Evolutionary conservation across 306 rosid species (phyloP).

Genomic region (Lathyrus sativus): DNA sequence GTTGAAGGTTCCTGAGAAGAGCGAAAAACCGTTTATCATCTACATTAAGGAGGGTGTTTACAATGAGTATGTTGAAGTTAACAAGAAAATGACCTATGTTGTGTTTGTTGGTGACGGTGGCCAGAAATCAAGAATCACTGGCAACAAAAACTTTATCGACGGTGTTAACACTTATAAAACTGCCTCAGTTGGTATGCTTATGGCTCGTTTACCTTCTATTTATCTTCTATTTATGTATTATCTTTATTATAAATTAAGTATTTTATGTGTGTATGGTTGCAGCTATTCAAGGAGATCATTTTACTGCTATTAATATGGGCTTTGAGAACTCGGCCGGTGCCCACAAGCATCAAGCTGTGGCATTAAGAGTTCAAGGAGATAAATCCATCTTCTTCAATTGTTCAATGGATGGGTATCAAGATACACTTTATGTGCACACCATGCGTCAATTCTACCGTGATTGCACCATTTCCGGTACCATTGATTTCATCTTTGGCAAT

Average conservation of each 20-base stretch:
- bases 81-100: conserved; percentile 41
- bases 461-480: conserved; percentile 68
- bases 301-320: conserved; percentile 58
- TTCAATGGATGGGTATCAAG: conserved; percentile 52
- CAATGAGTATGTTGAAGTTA: conserved; percentile 44
- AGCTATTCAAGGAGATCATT: conserved; percentile 59
- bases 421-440: conserved; percentile 51
- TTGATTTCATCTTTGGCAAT: conserved; percentile 72
- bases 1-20: conserved; percentile 35
- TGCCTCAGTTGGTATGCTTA: conserved; percentile 55
- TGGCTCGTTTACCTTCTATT: too few species aligned
- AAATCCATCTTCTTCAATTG: conserved; percentile 56
- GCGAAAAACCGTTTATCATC: conserved; percentile 45
- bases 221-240: too few species aligned
- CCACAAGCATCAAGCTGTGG: conserved; percentile 71
- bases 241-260: too few species aligned
- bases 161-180: conserved; percentile 56
- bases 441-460: conserved; percentile 71
- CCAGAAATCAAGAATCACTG: conserved; percentile 38
- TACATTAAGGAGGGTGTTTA: conserved; percentile 66
- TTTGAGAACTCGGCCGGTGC: conserved; percentile 72
- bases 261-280: neutral
- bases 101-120: conserved; percentile 65
- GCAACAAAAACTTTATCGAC: conserved; percentile 54
- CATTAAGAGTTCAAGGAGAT: conserved; percentile 67